Percentiles rank a stretch among this genome's conserved stretches.
Conservation (phyloP, 805 yeast species). For the Teunomyces gatunensis region DNA sequence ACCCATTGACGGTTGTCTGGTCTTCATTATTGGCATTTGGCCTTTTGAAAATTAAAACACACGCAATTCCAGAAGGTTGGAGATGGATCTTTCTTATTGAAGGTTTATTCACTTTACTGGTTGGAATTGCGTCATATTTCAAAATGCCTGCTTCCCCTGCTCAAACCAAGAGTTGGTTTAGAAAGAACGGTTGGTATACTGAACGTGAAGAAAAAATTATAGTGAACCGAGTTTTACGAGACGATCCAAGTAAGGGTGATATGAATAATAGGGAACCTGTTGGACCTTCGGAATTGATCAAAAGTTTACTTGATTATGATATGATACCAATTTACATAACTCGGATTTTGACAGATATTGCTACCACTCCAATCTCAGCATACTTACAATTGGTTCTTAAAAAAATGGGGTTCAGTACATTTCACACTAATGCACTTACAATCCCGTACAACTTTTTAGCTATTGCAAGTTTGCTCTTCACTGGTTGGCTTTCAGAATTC, state of each 20-base stretch:
- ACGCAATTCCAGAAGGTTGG: conserved; percentile 53
- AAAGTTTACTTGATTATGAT: conserved; percentile 38
- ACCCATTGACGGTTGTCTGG: conserved; percentile 45
- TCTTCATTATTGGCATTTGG: conserved; percentile 52
- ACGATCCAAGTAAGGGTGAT: conserved; percentile 61
- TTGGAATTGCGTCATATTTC: conserved; percentile 47
- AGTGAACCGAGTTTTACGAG: conserved; percentile 57
- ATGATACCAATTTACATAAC: conserved; percentile 13
- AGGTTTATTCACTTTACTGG: conserved; percentile 52
- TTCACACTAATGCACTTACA: conserved; percentile 49
- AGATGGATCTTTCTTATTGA: conserved; percentile 64
- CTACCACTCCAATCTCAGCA: conserved; percentile 6
- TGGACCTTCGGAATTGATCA: conserved; percentile 34
- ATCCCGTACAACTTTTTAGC: conserved; percentile 46
- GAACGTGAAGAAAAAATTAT: conserved; percentile 56
- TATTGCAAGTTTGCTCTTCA: conserved; percentile 16
- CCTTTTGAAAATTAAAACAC: conserved; percentile 48
- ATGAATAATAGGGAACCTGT: conserved; percentile 62
- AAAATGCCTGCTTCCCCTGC: conserved; percentile 31
- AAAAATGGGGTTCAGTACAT: conserved; percentile 49
- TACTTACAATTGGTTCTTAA: conserved; percentile 11
- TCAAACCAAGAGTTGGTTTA: conserved; percentile 49
- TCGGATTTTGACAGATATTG: conserved; percentile 17
- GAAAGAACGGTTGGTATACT: conserved; percentile 49
- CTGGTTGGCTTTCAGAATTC: conserved; percentile 21